Base-by-base conservation (phyloP, 305 asterid genomes). In the Euphrasia arctica region DNA sequence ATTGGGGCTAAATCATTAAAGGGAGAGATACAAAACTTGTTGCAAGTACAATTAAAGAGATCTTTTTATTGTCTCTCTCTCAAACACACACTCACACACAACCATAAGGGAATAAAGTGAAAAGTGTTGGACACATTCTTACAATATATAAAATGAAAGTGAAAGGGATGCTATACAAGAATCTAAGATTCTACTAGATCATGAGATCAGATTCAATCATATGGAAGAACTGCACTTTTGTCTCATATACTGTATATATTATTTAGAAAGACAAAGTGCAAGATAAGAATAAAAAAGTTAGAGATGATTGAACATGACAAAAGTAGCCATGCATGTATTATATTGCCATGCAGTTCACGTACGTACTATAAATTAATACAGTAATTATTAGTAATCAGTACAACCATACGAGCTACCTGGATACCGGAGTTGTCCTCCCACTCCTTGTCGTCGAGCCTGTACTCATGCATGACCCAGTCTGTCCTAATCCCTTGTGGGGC, bases 381-480 rank as follows among this genome's bases (percentile, higher is more conserved):
- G 9, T 28, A 31, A 8, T 61, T 18, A 6, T 3, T 54, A 0
- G 22, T 18, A 70, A 75, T 74, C 51, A 22, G 79, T 71, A 12
- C 32, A 78, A 80, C 72, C 57, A 76, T 82, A 86, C 85, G 77
- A 34, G 79, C 76, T 87, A 91, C 98, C 98, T 92, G 98, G 82
- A 92, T 80, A 2, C 88, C 91, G 41, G 91, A 79, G 62, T 81
- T 70, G 62, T 86, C 87, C 48, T 86, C 94, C 71, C 83, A 84
- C n/a, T 88, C 94, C 66, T 83, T 89, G 36, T 91, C 96, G 32
- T 87, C 97, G 0, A 92, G 91, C 14, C 96, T 81, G 78, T 92
- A 92, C 58, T 92, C 97, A 55, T 92, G 96, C 98, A 92, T 92
- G 0, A 89, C 97, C 98, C 96, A 92, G 65, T 92, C 98, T 5